These are phyloP conservation scores for Fusarium sp. DNA, from an alignment of 2,329 filamentous ascomycete species.

Conservation along the genomic window DNA sequence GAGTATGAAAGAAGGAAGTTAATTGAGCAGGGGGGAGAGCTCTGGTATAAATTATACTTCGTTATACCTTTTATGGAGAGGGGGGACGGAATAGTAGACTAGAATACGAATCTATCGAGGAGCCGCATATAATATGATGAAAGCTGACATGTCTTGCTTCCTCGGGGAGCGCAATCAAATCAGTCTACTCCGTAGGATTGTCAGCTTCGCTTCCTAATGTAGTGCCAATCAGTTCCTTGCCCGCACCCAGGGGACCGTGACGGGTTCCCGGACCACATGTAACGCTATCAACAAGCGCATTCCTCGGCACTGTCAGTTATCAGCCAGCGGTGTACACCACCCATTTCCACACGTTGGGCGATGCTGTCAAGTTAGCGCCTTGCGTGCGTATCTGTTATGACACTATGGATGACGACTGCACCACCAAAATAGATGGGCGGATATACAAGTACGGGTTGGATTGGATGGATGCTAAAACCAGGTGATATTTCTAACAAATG, in stretches of 20 bases:
- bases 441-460: background rate
- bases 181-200: constrained; percentile 29
- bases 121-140: constrained; percentile 25
- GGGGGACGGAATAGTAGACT: constrained; percentile 2
- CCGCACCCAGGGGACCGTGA: constrained; percentile 16
- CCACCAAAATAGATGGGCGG: constrained; percentile 1
- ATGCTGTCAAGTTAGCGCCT: constrained; percentile 2
- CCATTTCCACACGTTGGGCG: constrained; percentile 8
- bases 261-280: constrained; percentile 21
- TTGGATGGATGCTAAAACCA: constrained; percentile 33
- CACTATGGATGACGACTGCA: constrained; percentile 14
- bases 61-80: constrained; percentile 13
- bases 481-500: constrained; percentile 44
- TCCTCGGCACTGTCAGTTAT: constrained; percentile 11
- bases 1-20: background rate
- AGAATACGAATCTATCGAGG: constrained; percentile 19
- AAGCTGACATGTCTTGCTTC: constrained; percentile 32
- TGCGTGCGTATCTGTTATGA: constrained; percentile 8
- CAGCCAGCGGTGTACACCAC: constrained; percentile 13
- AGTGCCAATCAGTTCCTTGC: constrained; percentile 35
- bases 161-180: constrained; percentile 16
- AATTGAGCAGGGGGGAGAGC: constrained; percentile 8
- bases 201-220: constrained; percentile 34
- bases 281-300: constrained; percentile 29
- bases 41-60: constrained; percentile 20